Base-by-base conservation (phyloP, 1,284 basidiomycete species). In the Nidula niveotomentosa region DNA sequence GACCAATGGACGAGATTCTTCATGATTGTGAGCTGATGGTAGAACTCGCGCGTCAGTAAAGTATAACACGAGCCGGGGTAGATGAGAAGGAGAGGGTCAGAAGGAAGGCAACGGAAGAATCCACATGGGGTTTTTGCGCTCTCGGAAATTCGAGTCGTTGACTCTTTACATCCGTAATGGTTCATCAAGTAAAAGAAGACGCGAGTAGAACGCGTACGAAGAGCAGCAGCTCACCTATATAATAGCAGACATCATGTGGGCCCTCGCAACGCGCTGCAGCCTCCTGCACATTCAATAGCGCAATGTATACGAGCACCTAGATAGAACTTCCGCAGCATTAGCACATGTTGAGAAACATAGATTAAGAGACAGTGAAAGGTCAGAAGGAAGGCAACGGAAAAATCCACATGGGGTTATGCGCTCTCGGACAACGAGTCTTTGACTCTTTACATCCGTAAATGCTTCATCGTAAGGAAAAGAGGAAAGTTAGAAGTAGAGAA, bases 381-480 rank as follows among this genome's bases (percentile, higher is more conserved):
- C 79, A 65, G 66, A 67, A 65, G 60, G 65, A 64, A 67, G 65
- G 61, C 63, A 63, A 62, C 64, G 62, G 62, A 64, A 60, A 41
- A 53, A 64, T 67, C 63, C 63, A 64, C 63, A 64, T 58, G 61
- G 54, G 52, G 55, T 63, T 67, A 60, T 63, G 62, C 62, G 62
- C 64, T 62, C 65, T 66, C 65, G 60, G 65, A 60, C 49, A 54
- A 50, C 48, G 46, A 56, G 56, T 56, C 49, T 41, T 41, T 50
- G 43, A 57, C 56, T 48, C 77, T 81, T 80, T 78, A 85, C 83
- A 86, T 88, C 86, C 85, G 83, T 75, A 73, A 70, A 79, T 67
- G 66, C 47, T 76, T 82, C 78, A 78, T 79, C 58, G 39, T 51
- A 44, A 47, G 6, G 48, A 4, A 49, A 23, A 49, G 18, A 36